Base-by-base conservation (phyloP, 306 rosid species). In the Datisca glomerata region DNA sequence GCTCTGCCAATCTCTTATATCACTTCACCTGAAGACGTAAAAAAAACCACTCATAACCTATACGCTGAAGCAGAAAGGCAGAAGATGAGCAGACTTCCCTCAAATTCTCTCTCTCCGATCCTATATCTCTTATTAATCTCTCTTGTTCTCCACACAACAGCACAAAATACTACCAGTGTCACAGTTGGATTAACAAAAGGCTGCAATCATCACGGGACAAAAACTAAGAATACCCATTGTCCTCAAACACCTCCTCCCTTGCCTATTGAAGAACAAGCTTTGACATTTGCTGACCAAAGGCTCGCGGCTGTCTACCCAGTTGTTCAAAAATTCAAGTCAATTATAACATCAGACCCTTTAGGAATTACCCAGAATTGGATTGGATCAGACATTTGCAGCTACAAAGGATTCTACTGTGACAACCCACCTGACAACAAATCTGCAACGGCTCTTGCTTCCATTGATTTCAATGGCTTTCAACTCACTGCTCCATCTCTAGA, bases 361-460 rank as follows among this genome's bases (percentile, higher is more conserved):
- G 18, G 44, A 3, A 42, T 45, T 32, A 13, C 39, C 0, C 4
- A 1, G 0, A 35, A 52, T 10, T 89, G 95, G 97, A 1, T 0
- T 0, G 50, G 56, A 0, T 0, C 0, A 0, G 0, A 56, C 3
- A 27, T 61, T 0, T 87, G 97, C 57, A 0, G 15, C 0, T 83
- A 55, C 76, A 15, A 0, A 0, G 86, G 97, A 2, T 8, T 79
- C 4, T 15, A 15, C 23, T 87, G 97, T 24, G 80, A n/a, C 5
- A 0, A 0, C 0, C 24, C 2, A 13, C 83, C 86, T 6, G 2
- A 0, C 3, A 0, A 12, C 0, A 29, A 3, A 0, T 18, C 58
- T 4, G 0, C 10, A 10, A n/a, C 0, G 0, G 72, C 73, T 4
- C 65, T 82, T 0, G 31, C 94, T 2, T 93, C 85, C n/a, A 5